Base-by-base conservation (phyloP, 2,329 filamentous ascomycete species). In the Sporothrix curviconia region DNA sequence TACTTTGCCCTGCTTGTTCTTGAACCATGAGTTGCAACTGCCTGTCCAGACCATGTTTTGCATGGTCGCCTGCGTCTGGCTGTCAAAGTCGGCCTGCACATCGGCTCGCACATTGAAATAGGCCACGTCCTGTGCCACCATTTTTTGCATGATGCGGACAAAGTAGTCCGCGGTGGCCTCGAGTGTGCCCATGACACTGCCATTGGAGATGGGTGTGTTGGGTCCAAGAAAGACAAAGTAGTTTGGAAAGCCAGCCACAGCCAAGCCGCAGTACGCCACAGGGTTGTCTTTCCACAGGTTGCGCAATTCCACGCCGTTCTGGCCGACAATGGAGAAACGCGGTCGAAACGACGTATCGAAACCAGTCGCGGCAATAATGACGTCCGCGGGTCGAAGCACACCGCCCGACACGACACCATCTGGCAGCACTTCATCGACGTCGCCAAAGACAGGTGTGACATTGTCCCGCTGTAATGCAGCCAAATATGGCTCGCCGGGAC, bases 401-500 rank as follows among this genome's bases (percentile, higher is more conserved):
- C 68, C 69, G 42, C 68, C 66, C 1, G 69, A 64, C 4, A 58
- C 54, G 24, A 66, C 59, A 1, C 74, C 73, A 5, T 65, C 62
- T 0, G 64, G 58, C 0, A 67, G 68, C 43, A 78, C 64, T 42
- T 65, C 63, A 9, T 65, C 60, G 61, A 79, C 75, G 2, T 64
- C 64, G 14, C 71, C 69, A 34, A 68, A 69, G 30, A 76, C 68
- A 8, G 70, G 69, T 7, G 68, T 64, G 9, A 78, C 74, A 46
- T 81, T 79, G 12, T 70, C 66, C 56, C 72, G 60, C 4, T 68
- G 68, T 47, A 78, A 66, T 6, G 70, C 68, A 60, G 75, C 72
- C 30, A 75, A 63, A 62, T 74, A 75, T 3, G 72, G 70, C 51
- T 72, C 69, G 1, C 73, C 74, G 0, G 74, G 74, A 0, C 73